A percentile compares a stretch with the other conserved stretches of the same genome.
Conservation (phyloP, 306 rosid genomes). For the Cicer pinnatifidum region DNA sequence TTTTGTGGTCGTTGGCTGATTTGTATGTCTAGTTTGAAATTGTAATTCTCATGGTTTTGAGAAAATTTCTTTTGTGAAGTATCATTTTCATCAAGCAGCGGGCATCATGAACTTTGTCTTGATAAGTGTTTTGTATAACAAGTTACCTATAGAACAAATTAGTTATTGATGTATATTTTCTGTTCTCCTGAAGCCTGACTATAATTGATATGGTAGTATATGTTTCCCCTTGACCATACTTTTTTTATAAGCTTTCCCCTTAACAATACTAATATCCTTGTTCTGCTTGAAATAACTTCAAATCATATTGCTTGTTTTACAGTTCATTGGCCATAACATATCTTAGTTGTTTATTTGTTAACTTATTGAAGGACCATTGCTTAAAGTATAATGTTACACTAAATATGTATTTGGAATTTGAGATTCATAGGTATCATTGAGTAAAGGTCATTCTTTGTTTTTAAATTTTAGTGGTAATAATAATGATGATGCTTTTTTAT, state of each 20-base stretch:
- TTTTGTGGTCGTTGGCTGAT: slow-evolving; percentile 21
- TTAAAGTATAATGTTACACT: slow-evolving; percentile 6
- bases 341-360: slow-evolving; percentile 12
- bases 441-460: slow-evolving; percentile 18
- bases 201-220: slow-evolving; percentile 12
- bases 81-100: slow-evolving; percentile 28
- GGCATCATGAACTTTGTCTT: slow-evolving; percentile 34
- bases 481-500: neutral
- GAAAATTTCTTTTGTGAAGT: slow-evolving; percentile 15
- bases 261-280: slow-evolving; percentile 7
- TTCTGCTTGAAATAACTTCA: slow-evolving; percentile 27
- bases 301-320: slow-evolving; percentile 10
- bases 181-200: slow-evolving; percentile 12
- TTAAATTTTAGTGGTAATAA: neutral
- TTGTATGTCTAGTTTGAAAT: slow-evolving; percentile 37
- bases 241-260: neutral
- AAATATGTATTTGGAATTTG: slow-evolving; percentile 2
- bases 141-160: slow-evolving; percentile 24
- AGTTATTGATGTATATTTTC: slow-evolving; percentile 14
- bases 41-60: slow-evolving; percentile 14
- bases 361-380: slow-evolving; percentile 4
- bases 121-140: slow-evolving; percentile 21
- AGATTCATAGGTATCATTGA: slow-evolving; percentile 11
- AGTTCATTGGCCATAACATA: slow-evolving; percentile 16
- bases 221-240: neutral